Evolutionary conservation across 805 yeast species (phyloP), one percentile per base, ranked within the genome.

Genomic region (Sugiyamaella marilandica): DNA sequence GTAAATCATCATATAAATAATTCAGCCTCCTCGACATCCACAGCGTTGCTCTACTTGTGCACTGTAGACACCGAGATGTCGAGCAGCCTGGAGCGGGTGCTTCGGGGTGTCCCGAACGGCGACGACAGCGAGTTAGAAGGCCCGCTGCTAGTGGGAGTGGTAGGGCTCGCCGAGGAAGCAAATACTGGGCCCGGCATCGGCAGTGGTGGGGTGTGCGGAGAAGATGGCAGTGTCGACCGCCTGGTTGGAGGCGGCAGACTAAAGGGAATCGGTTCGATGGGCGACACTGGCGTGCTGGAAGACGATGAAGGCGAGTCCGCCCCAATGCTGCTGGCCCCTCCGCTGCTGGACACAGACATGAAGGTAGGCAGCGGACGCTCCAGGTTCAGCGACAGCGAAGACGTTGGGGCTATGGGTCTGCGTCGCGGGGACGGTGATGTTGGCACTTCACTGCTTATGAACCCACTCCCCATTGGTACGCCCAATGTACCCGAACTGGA

Each of bases 61-160:
- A 57, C 52, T 1, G 48, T 53, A 10, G 59, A 51, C 18, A 59
- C 62, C 10, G 62, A 55, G 10, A 59, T 57, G 45, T 59, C 62
- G 39, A 59, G 44, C 31, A 59, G 54, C 16, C 62, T 51, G 10
- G 62, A 58, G 13, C 62, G 56, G 11, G 47, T 33, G 10, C 52
- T 16, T 39, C 43, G 7, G 19, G 43, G 43, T 5, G 47, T n/a
- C 11, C 36, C 46, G 5, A 21, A 19, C 11, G 43, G 39, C 16
- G 45, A 32, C 21, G 47, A 32, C 33, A 32, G 16, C 33, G 33
- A 5, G n/a, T 26, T 21, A 4, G 14, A 18, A 10, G 32, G 37
- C 10, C 14, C 37, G 9, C 35, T 26, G 10, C 45, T 16, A 7
- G 33, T n/a, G 19, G 34, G 45, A 13, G n/a, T 24, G n/a, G 47